A percentile compares a stretch with the other conserved stretches of the same genome.
These are phyloP conservation scores for Penicillium parvum DNA, from an alignment of 495 filamentous ascomycete species.

Conservation along the genomic window DNA sequence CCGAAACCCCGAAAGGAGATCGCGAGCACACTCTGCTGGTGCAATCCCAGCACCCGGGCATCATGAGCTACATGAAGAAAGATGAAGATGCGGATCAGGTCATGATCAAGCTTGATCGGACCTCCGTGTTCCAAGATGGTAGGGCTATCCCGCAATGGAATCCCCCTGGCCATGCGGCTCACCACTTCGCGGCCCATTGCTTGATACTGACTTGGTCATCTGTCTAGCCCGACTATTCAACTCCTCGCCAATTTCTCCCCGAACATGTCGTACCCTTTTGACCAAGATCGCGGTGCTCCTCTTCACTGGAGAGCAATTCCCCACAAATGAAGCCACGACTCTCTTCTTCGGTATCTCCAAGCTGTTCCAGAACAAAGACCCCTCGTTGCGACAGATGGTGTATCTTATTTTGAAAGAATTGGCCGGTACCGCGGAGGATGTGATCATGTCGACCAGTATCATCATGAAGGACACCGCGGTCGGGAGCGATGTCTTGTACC, in stretches of 20 bases:
- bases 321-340: slow-evolving; percentile 92
- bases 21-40: slow-evolving; percentile 30
- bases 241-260: slow-evolving; percentile 87
- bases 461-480: slow-evolving; percentile 99
- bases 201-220: slow-evolving; percentile 19
- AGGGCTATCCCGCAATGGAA: slow-evolving; percentile 27
- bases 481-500: slow-evolving; percentile 90
- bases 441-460: slow-evolving; percentile 98
- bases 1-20: slow-evolving; percentile 20
- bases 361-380: slow-evolving; percentile 99
- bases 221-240: slow-evolving; percentile 90
- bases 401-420: slow-evolving; percentile 97
- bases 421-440: slow-evolving; percentile 92
- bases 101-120: slow-evolving; percentile 94
- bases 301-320: slow-evolving; percentile 96
- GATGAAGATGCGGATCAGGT: slow-evolving; percentile 93
- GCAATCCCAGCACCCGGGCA: slow-evolving; percentile 38
- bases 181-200: slow-evolving; percentile 11
- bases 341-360: slow-evolving; percentile 99
- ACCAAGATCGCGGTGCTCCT: slow-evolving; percentile 97
- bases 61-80: slow-evolving; percentile 96
- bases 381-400: slow-evolving; percentile 96
- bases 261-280: slow-evolving; percentile 89
- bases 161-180: slow-evolving; percentile 19
- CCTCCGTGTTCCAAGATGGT: slow-evolving; percentile 99